Percentiles rank a stretch among this genome's conserved stretches.
Conservation (phyloP, 1,139 yeast genomes). For the Groenewaldozyma sp. region DNA sequence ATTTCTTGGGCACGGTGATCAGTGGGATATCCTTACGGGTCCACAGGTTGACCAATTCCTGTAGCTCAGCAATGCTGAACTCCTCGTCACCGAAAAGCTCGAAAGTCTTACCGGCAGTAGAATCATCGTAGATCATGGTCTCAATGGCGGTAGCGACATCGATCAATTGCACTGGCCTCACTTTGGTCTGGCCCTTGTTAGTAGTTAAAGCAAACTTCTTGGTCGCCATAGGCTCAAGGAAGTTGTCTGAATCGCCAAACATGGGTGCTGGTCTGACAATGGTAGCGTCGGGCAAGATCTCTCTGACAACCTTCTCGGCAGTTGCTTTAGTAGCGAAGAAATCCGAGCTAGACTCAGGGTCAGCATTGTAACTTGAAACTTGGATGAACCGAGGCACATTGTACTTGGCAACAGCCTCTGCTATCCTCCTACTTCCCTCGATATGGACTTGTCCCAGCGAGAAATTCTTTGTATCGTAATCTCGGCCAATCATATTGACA, state of each 20-base stretch:
- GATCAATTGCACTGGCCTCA: constrained; percentile 65
- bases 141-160: constrained; percentile 79
- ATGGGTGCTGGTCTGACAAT: constrained; percentile 82
- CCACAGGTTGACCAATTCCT: constrained; percentile 60
- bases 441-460: constrained; percentile 76
- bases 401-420: constrained; percentile 61
- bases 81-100: constrained; percentile 71
- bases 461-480: constrained; percentile 71
- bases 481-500: constrained; percentile 70
- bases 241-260: constrained; percentile 68
- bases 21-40: constrained; percentile 37
- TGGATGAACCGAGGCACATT: constrained; percentile 71
- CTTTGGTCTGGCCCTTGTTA: constrained; percentile 52
- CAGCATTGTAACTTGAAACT: constrained; percentile 74
- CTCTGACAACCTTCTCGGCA: constrained; percentile 65
- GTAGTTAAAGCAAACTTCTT: constrained; percentile 50
- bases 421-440: constrained; percentile 69
- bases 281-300: constrained; percentile 63
- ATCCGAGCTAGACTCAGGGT: constrained; percentile 55
- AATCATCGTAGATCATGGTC: constrained; percentile 70
- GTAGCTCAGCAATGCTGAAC: constrained; percentile 53
- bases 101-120: constrained; percentile 66
- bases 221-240: constrained; percentile 54
- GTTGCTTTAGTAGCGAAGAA: constrained; percentile 75
- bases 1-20: constrained; percentile 46